Base-by-base conservation (phyloP, 2,329 filamentous ascomycete genomes). In the Fusarium buharicum region DNA sequence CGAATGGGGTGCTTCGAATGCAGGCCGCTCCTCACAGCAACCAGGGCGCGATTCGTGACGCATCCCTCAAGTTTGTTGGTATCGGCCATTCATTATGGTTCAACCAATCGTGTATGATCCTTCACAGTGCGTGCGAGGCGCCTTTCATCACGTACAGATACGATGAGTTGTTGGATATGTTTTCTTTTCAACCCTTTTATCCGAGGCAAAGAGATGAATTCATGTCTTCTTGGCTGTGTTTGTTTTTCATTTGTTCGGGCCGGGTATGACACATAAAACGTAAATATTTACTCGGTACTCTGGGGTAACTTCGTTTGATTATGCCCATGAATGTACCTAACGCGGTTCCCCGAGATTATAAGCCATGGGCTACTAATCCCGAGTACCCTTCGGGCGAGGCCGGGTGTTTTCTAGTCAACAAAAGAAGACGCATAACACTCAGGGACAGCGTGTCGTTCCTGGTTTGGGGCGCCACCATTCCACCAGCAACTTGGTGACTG, bases 51-150 rank as follows among this genome's bases (percentile, higher is more conserved):
- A 66, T 59, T 66, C 62, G 62, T 66, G 58, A 66, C 54, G 50
- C 62, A 66, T 66, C 58, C 54, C 50, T 66, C 30, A 59, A 64
- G 47, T 64, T 66, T 66, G 59, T 66, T 66, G 63, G 62, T 66
- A 66, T 66, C 62, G 41, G 58, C 47, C 53, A 59, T 55, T 58
- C 48, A 62, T 50, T 44, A 59, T 41, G 40, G 22, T 51, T 27
- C 53, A 63, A 54, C 62, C 62, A 66, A 66, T 66, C 43, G 58
- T 59, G 44, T 41, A 66, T 48, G 57, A 55, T 46, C 57, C 40
- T 39, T 56, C 54, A 66, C 62, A 66, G 62, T 64, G 62, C 62
- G 62, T 50, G 45, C 37, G 52, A 62, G 57, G 41, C 57, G 38
- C 57, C 45, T 50, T 48, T 51, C 40, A 38, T 54, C 51, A 57